A percentile compares a stretch with the other conserved stretches of the same genome.
Conservation (phyloP, 805 yeast species). For the Debaryomyces castellii region DNA sequence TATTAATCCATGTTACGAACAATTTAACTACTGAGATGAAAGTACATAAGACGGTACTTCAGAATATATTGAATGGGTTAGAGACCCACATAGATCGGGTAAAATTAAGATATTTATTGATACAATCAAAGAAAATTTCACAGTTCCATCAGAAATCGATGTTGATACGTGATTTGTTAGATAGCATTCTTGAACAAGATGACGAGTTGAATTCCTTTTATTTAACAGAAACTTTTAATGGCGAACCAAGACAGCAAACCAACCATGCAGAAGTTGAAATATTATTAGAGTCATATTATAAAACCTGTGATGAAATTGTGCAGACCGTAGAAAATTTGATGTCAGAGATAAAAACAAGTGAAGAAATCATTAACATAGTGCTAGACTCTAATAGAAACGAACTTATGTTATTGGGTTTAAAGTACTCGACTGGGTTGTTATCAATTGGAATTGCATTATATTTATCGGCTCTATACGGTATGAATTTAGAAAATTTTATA, state of each 20-base stretch:
- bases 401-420: slow-evolving; percentile 81
- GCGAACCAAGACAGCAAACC: slow-evolving; percentile 45
- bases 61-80: slow-evolving; percentile 69
- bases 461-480: slow-evolving; percentile 87
- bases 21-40: slow-evolving; percentile 85
- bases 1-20: slow-evolving; percentile 74
- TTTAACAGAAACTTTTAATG: slow-evolving; percentile 59
- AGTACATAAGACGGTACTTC: slow-evolving; percentile 74
- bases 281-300: slow-evolving; percentile 85
- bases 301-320: slow-evolving; percentile 90
- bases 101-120: slow-evolving; percentile 71
- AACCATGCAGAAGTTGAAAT: slow-evolving; percentile 89
- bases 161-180: slow-evolving; percentile 78
- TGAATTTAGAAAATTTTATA: slow-evolving; percentile 90
- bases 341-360: slow-evolving; percentile 87
- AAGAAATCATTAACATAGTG: slow-evolving; percentile 90
- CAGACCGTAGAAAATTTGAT: slow-evolving; percentile 78
- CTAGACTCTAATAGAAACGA: slow-evolving; percentile 93
- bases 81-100: slow-evolving; percentile 82
- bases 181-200: slow-evolving; percentile 83
- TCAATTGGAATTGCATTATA: slow-evolving; percentile 81
- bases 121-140: slow-evolving; percentile 81
- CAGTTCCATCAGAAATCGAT: slow-evolving; percentile 83
- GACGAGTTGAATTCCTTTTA: slow-evolving; percentile 83
- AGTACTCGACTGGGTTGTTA: slow-evolving; percentile 79